Conservation (phyloP, 306 rosid species). For the Lathyrus tuberosus region DNA sequence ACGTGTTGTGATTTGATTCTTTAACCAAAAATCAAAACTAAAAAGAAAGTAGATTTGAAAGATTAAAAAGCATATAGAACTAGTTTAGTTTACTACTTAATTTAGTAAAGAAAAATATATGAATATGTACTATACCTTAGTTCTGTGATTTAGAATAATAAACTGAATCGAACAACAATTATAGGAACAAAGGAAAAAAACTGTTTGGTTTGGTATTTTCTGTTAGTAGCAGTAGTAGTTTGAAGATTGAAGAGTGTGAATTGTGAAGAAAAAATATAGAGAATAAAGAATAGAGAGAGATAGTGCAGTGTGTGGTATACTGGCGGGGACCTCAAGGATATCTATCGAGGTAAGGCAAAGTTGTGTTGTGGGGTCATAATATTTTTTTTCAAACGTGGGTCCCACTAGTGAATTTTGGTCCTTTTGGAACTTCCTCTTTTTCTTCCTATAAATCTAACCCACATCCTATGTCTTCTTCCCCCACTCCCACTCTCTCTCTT, state of each 20-base stretch:
- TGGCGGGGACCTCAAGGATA: conserved; percentile 57
- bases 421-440: conserved; percentile 22
- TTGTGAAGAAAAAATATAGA: background rate
- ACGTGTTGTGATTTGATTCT: conserved; percentile 36
- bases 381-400: conserved; percentile 34
- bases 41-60: background rate
- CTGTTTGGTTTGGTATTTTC: background rate
- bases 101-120: background rate
- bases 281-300: conserved; percentile 1
- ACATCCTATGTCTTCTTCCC: conserved; percentile 42
- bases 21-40: background rate
- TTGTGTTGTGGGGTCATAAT: conserved; percentile 34
- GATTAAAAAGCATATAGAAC: background rate
- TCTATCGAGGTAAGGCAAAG: conserved; percentile 24
- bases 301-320: background rate
- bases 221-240: background rate
- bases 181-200: background rate
- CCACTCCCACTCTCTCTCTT: conserved; percentile 34
- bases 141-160: background rate
- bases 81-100: background rate
- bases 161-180: background rate
- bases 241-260: background rate
- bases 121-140: background rate
- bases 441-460: conserved; percentile 57
- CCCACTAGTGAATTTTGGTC: conserved; percentile 43